These are phyloP conservation scores for Alternaria sp. DNA, from an alignment of 2,329 filamentous ascomycete genomes.

Conservation along the genomic window DNA sequence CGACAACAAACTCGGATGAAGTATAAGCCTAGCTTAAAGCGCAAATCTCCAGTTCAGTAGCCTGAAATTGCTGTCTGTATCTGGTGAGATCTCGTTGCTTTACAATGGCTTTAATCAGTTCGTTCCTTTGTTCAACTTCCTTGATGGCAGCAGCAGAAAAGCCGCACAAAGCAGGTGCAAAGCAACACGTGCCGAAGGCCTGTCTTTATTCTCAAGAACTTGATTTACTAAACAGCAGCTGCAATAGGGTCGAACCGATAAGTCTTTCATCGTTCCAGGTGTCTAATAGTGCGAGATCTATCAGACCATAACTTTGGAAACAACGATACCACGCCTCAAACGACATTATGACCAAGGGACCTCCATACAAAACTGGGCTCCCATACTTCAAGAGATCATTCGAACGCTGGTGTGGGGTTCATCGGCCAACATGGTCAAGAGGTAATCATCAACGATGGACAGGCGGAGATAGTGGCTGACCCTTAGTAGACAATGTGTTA, in stretches of 20 bases:
- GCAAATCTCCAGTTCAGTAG: no score
- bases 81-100: neutral
- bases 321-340: neutral
- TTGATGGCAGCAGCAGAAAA: neutral
- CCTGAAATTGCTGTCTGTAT: no score
- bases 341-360: neutral
- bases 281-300: no score
- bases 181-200: neutral
- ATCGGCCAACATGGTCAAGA: conserved; percentile 4
- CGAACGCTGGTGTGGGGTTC: neutral
- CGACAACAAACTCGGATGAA: no score
- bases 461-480: neutral
- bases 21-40: no score
- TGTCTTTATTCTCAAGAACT: neutral
- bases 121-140: neutral
- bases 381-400: conserved; percentile 10
- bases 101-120: neutral
- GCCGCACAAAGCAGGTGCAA: neutral
- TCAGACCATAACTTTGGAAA: neutral
- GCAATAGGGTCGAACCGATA: neutral
- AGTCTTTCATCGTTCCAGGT: no score
- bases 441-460: neutral
- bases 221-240: neutral
- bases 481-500: neutral
- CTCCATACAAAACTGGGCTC: conserved; percentile 1